phyloP scores from a whole-genome alignment of 106 monocot species.

The Dioscorea dumetorum region DNA sequence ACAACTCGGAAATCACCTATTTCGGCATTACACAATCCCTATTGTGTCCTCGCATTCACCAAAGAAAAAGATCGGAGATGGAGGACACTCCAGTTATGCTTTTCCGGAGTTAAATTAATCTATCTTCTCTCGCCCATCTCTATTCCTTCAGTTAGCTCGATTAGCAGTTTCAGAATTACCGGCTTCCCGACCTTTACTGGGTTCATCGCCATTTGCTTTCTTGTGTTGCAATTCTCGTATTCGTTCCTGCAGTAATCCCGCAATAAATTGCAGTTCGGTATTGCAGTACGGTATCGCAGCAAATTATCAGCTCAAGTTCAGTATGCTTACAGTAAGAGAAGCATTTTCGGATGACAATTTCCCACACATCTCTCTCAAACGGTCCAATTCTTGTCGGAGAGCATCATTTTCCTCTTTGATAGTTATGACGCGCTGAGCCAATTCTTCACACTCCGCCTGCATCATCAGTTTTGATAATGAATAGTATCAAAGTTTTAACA shows the following conservation, averaged over 20 bases:
- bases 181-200: background rate
- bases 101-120: background rate
- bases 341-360: constrained; percentile 39
- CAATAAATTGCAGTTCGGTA: too few relatives aligned
- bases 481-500: too few relatives aligned
- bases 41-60: too few relatives aligned
- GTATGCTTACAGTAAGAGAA: constrained; percentile 22
- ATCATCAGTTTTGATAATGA: background rate
- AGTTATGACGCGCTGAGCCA: constrained; percentile 33
- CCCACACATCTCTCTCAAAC: constrained; percentile 26
- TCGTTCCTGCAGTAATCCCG: constrained; percentile 8
- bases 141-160: too few relatives aligned
- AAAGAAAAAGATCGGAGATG: too few relatives aligned
- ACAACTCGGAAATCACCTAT: too few relatives aligned
- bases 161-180: background rate
- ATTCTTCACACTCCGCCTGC: constrained; percentile 55
- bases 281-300: background rate
- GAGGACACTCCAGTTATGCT: too few relatives aligned
- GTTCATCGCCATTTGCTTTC: background rate
- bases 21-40: too few relatives aligned
- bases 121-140: background rate
- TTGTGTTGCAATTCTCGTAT: background rate
- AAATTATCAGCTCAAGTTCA: background rate
- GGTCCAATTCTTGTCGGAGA: constrained; percentile 37
- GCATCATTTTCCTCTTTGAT: constrained; percentile 43